Percentiles rank a stretch among this genome's conserved stretches.
Evolutionary conservation across 1,139 yeast species (phyloP).

Genomic region (Yamadazyma sp.): DNA sequence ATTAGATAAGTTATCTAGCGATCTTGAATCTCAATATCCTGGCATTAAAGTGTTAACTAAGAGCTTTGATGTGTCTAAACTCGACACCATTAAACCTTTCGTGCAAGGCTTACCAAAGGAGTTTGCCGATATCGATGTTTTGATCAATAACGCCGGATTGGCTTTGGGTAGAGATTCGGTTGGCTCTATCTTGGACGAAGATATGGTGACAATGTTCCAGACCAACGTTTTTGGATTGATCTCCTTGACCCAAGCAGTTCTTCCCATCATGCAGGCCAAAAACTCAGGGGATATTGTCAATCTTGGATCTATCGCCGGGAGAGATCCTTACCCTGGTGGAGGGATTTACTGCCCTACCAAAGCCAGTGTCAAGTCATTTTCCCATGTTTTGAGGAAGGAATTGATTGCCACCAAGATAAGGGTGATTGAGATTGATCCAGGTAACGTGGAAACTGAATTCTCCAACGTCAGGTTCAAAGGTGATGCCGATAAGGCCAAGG

Average conservation of each 20-base stretch:
- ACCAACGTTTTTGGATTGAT: slow-evolving; percentile 46
- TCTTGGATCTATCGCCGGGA: slow-evolving; percentile 85
- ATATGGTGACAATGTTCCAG: slow-evolving; percentile 38
- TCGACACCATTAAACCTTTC: slow-evolving; percentile 33
- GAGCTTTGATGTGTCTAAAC: slow-evolving; percentile 38
- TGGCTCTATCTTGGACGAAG: slow-evolving; percentile 32
- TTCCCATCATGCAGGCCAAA: slow-evolving; percentile 46
- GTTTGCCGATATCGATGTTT: slow-evolving; percentile 39
- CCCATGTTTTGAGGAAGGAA: slow-evolving; percentile 77
- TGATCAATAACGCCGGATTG: slow-evolving; percentile 45
- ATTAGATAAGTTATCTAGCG: slow-evolving; percentile 28
- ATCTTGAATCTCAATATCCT: slow-evolving; percentile 26
- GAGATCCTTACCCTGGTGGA: slow-evolving; percentile 85
- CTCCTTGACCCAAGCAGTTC: slow-evolving; percentile 38
- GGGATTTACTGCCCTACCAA: slow-evolving; percentile 88
- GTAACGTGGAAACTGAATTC: slow-evolving; percentile 87
- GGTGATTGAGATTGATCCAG: slow-evolving; percentile 84
- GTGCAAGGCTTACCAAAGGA: slow-evolving; percentile 31
- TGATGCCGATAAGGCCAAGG: slow-evolving; percentile 65
- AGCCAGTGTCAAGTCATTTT: slow-evolving; percentile 76
- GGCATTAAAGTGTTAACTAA: slow-evolving; percentile 27
- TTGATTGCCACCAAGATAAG: slow-evolving; percentile 70
- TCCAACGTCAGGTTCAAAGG: slow-evolving; percentile 76
- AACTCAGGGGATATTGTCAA: slow-evolving; percentile 77
- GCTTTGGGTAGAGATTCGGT: slow-evolving; percentile 42